Conservation (phyloP, 2,329 filamentous ascomycete genomes). For the Pleurostoma richardsiae region DNA sequence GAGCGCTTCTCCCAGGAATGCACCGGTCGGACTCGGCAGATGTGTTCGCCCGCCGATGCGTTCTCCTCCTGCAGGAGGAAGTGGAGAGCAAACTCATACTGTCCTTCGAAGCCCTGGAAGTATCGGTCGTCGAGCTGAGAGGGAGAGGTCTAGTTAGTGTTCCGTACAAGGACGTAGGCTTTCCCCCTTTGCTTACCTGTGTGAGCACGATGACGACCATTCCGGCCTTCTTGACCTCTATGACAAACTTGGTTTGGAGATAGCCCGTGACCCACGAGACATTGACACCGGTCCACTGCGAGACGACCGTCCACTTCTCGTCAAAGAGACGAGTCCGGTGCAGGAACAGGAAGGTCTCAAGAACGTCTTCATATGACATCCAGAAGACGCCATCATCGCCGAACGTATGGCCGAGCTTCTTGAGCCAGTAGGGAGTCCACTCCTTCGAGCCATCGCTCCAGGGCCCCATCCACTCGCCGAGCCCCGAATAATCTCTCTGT, state of each 20-base stretch:
- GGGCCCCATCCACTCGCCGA: slow-evolving; percentile 63
- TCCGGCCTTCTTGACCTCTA: slow-evolving; percentile 34
- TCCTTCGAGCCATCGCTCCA: slow-evolving; percentile 71
- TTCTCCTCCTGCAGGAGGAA: slow-evolving; percentile 33
- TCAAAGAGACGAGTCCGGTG: slow-evolving; percentile 42
- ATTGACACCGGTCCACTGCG: slow-evolving; percentile 35
- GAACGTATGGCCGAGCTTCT: slow-evolving; percentile 59
- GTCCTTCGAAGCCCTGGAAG: slow-evolving; percentile 37
- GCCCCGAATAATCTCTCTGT: slow-evolving; percentile 32
- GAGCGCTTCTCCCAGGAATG: slow-evolving; percentile 48
- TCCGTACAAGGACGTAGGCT: too few species aligned
- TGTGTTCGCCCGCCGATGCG: slow-evolving; percentile 18
- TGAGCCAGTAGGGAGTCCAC: slow-evolving; percentile 71
- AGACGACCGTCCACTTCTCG: slow-evolving; percentile 36
- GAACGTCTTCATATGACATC: slow-evolving; percentile 39
- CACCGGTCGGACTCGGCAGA: slow-evolving; percentile 26
- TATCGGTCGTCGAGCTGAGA: slow-evolving; percentile 39
- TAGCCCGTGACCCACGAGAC: slow-evolving; percentile 41
- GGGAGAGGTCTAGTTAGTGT: background rate
- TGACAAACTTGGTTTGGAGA: slow-evolving; percentile 35
- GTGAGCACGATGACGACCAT: slow-evolving; percentile 36
- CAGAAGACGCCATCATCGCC: slow-evolving; percentile 59
- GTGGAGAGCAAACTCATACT: slow-evolving; percentile 35
- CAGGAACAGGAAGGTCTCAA: slow-evolving; percentile 36
- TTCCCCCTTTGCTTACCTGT: slow-evolving; percentile 16